Percentiles rank a stretch among this genome's conserved stretches.
Conservation (phyloP, 352 stramenopile genomes). For the Phytophthora boehmeriae region DNA sequence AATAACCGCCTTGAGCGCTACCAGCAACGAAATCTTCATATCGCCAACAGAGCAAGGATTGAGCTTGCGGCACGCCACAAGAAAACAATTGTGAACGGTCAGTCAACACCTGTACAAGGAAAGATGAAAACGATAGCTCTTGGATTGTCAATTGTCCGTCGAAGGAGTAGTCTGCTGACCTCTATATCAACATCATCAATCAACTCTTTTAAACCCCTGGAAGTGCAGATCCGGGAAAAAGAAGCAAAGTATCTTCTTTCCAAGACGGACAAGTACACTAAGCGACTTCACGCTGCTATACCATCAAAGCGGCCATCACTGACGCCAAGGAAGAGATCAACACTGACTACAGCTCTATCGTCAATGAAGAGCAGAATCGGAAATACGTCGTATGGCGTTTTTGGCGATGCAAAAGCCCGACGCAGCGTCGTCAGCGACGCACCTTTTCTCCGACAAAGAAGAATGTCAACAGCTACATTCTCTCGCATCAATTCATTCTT, state of each 20-base stretch:
- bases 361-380: neutral
- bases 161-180: neutral
- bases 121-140: neutral
- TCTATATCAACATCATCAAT: neutral
- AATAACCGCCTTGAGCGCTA: slow-evolving; percentile 44
- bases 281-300: too few species aligned
- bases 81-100: neutral
- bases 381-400: neutral
- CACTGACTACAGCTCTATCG: neutral
- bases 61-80: slow-evolving; percentile 4
- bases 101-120: neutral
- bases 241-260: slow-evolving; percentile 54
- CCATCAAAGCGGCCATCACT: neutral
- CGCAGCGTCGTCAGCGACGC: too few species aligned
- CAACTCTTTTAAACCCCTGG: neutral
- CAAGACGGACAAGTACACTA: slow-evolving; percentile 36
- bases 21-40: slow-evolving; percentile 32
- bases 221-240: slow-evolving; percentile 40
- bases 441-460: too few species aligned
- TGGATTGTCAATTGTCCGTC: neutral
- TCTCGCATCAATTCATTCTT: slow-evolving; percentile 39
- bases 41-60: slow-evolving; percentile 44
- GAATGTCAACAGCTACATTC: too few species aligned
- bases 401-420: too few species aligned
- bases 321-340: neutral